phyloP scores from a whole-genome alignment of 2,329 filamentous ascomycete species.

The Fusarium nygamai region DNA sequence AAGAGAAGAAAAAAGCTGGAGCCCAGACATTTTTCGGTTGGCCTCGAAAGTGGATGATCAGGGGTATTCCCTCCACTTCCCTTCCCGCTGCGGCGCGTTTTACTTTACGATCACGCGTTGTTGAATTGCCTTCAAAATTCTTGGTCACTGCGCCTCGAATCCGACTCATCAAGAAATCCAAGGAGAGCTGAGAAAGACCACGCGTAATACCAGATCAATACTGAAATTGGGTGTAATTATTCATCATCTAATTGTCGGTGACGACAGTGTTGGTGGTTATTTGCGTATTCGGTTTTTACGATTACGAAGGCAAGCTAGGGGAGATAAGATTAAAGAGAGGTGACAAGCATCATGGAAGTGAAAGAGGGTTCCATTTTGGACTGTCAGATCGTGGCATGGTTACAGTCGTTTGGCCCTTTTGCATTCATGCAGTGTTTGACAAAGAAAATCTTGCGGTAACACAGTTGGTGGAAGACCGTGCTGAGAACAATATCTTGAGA shows the following conservation, averaged over 20 bases:
- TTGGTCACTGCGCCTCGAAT: constrained; percentile 11
- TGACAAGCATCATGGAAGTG: not conserved
- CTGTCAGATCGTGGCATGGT: not conserved
- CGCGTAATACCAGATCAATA: constrained; percentile 3
- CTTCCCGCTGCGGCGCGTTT: constrained; percentile 21
- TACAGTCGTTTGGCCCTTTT: not conserved
- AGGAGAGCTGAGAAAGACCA: constrained; percentile 3
- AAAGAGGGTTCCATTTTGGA: not conserved
- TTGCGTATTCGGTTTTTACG: constrained; percentile 35
- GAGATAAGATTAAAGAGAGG: not conserved
- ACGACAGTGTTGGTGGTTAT: not conserved
- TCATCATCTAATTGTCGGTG: not conserved
- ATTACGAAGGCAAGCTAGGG: constrained; percentile 18
- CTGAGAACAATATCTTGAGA: constrained; percentile 23
- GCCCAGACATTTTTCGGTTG: constrained; percentile 15
- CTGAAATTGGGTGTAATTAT: constrained; percentile 7
- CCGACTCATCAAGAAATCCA: not conserved
- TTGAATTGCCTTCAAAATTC: not conserved
- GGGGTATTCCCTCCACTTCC: constrained; percentile 25
- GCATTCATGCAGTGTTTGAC: constrained; percentile 2
- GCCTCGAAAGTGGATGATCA: constrained; percentile 32
- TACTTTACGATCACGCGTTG: constrained; percentile 12
- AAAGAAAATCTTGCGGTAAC: not conserved
- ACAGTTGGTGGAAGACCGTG: constrained; percentile 4
- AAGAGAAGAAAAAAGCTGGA: not conserved